Percentiles rank a stretch among this genome's conserved stretches.
These are phyloP conservation scores for Elasticomyces elasticus DNA, from an alignment of 495 filamentous ascomycete genomes.

Conservation along the genomic window DNA sequence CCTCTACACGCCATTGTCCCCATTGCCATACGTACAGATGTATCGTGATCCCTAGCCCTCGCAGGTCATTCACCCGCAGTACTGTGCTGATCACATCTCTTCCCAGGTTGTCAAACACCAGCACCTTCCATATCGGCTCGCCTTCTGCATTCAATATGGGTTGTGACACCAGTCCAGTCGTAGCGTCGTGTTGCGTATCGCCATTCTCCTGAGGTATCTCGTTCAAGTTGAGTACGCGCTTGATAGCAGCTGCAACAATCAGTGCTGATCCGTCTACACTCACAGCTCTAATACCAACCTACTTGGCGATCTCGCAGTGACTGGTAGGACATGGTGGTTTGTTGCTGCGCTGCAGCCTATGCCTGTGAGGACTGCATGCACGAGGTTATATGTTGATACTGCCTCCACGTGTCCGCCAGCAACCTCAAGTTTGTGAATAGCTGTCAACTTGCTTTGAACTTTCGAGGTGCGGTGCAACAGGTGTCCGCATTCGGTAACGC, in stretches of 20 bases:
- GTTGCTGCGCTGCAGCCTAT: slow-evolving; percentile 12
- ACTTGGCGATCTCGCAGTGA: slow-evolving; percentile 94
- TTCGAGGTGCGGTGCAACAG: no score
- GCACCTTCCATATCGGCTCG: slow-evolving; percentile 67
- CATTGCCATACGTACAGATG: slow-evolving; percentile 55
- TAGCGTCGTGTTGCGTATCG: slow-evolving; percentile 46
- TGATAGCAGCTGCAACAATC: slow-evolving; percentile 63
- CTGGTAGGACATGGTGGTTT: slow-evolving; percentile 57
- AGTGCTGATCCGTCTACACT: slow-evolving; percentile 21
- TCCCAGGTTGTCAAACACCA: slow-evolving; percentile 62
- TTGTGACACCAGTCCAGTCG: slow-evolving; percentile 54
- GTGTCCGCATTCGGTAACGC: no score
- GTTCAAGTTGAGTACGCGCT: slow-evolving; percentile 93
- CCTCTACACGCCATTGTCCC: slow-evolving; percentile 3
- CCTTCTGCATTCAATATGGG: slow-evolving; percentile 82
- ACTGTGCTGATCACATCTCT: slow-evolving; percentile 84
- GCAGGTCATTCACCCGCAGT: slow-evolving; percentile 80
- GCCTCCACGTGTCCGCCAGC: no score
- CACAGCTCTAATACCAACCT: slow-evolving; percentile 48
- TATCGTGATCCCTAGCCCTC: slow-evolving; percentile 91
- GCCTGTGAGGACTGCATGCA: neutral
- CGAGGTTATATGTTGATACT: no score
- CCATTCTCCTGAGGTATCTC: slow-evolving; percentile 51
- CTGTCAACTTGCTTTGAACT: no score
- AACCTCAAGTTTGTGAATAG: no score